Evolutionary conservation across 768 basidiomycete genomes (phyloP).

Genomic region (Tulasnella calospora): DNA sequence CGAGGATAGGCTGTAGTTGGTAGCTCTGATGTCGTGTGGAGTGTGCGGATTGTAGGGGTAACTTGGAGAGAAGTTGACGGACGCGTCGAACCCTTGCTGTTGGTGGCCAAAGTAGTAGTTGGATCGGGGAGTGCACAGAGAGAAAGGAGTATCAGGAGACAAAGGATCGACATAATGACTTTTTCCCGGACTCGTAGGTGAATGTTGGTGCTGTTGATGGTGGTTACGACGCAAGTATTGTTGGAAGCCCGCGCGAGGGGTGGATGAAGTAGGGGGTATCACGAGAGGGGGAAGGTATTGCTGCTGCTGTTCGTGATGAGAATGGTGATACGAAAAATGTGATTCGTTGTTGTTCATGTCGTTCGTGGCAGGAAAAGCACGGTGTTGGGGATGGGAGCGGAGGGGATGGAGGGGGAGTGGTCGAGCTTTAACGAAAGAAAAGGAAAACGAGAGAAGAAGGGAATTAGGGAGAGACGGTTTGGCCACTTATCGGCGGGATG

Average conservation of each 20-base stretch:
- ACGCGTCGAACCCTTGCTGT: background rate
- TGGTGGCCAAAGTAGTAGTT: background rate
- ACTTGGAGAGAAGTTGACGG: background rate
- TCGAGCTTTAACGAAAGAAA: too few relatives aligned
- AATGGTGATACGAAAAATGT: background rate
- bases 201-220: background rate
- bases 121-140: background rate
- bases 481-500: too few relatives aligned
- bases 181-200: background rate
- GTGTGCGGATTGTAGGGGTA: slow-evolving; percentile 7
- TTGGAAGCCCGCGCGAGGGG: background rate
- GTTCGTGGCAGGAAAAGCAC: background rate
- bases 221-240: background rate
- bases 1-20: background rate
- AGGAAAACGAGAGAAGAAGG: too few relatives aligned
- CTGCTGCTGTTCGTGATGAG: background rate
- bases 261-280: background rate
- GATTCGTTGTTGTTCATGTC: background rate
- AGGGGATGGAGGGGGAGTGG: background rate
- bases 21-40: background rate
- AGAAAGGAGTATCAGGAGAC: slow-evolving; percentile 1
- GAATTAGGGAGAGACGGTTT: too few relatives aligned
- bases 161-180: background rate
- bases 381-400: background rate
- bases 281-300: background rate